These are phyloP conservation scores for Friedmanniomyces endolithicus DNA, from an alignment of 495 filamentous ascomycete genomes.

Conservation along the genomic window DNA sequence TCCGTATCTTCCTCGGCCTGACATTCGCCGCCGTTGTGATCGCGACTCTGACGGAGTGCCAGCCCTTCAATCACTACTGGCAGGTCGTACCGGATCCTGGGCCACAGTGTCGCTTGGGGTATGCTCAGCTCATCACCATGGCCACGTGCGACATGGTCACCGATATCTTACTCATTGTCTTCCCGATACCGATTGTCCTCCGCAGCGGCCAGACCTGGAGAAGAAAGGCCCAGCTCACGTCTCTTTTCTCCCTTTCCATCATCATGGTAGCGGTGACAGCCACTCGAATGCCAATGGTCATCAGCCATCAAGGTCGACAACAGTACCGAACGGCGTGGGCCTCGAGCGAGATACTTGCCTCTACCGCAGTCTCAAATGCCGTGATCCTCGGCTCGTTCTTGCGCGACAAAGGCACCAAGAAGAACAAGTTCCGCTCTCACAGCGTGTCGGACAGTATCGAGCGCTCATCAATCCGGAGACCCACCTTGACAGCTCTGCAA, in stretches of 20 bases:
- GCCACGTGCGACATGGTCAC: slow-evolving; percentile 74
- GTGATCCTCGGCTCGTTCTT: slow-evolving; percentile 34
- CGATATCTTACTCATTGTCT: slow-evolving; percentile 72
- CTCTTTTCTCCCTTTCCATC: slow-evolving; percentile 73
- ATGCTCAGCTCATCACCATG: slow-evolving; percentile 77
- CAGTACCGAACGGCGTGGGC: slow-evolving; percentile 33
- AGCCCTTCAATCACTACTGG: slow-evolving; percentile 77
- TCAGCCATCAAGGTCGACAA: slow-evolving; percentile 26
- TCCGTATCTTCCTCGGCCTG: slow-evolving; percentile 58
- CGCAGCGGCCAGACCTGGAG: slow-evolving; percentile 55
- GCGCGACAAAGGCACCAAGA: slow-evolving; percentile 33
- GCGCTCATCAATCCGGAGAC: slow-evolving; percentile 21
- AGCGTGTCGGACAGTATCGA: slow-evolving; percentile 30
- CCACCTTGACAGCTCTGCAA: slow-evolving; percentile 21
- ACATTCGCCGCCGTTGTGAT: slow-evolving; percentile 74
- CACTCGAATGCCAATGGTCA: slow-evolving; percentile 28
- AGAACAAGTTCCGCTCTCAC: slow-evolving; percentile 27
- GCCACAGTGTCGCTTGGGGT: slow-evolving; percentile 68
- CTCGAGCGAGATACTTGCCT: slow-evolving; percentile 31
- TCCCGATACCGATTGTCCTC: slow-evolving; percentile 78
- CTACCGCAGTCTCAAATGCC: slow-evolving; percentile 31
- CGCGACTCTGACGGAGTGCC: slow-evolving; percentile 72
- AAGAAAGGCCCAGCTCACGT: slow-evolving; percentile 43
- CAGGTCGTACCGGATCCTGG: slow-evolving; percentile 84
- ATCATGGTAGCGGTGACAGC: slow-evolving; percentile 48